Conservation (phyloP, 2,329 filamentous ascomycete species). For the Penicillium capsulatum region DNA sequence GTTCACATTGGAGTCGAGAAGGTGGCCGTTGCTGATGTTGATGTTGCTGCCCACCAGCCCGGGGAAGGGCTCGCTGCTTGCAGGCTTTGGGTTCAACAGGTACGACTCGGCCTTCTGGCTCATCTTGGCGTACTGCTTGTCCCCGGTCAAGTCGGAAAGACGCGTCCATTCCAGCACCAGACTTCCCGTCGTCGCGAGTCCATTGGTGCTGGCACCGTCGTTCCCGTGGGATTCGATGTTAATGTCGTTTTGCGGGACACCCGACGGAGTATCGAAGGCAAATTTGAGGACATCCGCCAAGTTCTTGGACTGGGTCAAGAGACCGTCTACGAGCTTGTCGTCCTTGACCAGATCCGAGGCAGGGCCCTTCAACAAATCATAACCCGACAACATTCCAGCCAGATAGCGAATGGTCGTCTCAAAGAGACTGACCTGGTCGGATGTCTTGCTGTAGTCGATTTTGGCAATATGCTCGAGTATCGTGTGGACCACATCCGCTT, state of each 20-base stretch:
- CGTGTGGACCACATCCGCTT: conserved; percentile 61
- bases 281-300: conserved; percentile 71
- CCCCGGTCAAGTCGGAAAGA: conserved; percentile 68
- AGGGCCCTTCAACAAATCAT: conserved; percentile 64
- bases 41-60: conserved; percentile 69
- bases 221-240: conserved; percentile 53
- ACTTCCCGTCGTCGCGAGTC: conserved; percentile 71
- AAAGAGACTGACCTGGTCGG: conserved; percentile 67
- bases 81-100: conserved; percentile 63
- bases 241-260: conserved; percentile 68
- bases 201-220: conserved; percentile 57
- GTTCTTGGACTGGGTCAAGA: conserved; percentile 63
- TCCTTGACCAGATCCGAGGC: conserved; percentile 50
- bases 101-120: conserved; percentile 65
- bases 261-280: conserved; percentile 71
- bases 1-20: conserved; percentile 63
- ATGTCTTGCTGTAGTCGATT: conserved; percentile 66
- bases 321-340: conserved; percentile 49
- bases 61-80: conserved; percentile 65
- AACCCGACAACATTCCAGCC: conserved; percentile 71
- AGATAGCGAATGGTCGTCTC: conserved; percentile 89
- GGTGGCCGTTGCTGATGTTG: conserved; percentile 60
- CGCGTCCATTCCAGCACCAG: conserved; percentile 81
- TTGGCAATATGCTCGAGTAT: conserved; percentile 67
- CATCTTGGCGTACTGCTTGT: conserved; percentile 62